phyloP scores from a whole-genome alignment of 805 yeast genomes.

The Brettanomyces anomalus region DNA sequence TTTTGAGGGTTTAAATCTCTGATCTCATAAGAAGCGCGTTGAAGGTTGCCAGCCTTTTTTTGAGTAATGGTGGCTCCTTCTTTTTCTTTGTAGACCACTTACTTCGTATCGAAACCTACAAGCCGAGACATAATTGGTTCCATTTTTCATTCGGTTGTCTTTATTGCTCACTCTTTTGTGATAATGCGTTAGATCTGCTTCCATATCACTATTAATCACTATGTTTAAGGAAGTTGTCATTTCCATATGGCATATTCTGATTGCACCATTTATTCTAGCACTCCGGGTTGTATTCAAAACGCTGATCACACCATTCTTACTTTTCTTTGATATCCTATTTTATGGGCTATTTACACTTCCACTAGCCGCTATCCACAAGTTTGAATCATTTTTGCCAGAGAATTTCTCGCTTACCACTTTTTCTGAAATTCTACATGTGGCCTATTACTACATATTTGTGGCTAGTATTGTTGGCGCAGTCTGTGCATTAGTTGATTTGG shows the following conservation, averaged over 20 bases:
- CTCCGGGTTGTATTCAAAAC: constrained; percentile 1
- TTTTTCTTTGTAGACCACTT: too few species aligned
- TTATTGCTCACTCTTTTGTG: too few species aligned
- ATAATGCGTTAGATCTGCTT: background rate
- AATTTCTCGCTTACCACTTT: background rate
- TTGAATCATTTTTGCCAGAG: background rate
- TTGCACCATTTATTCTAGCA: background rate
- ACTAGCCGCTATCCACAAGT: background rate
- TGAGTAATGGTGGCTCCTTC: too few species aligned
- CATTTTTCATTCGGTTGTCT: too few species aligned
- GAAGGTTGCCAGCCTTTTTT: too few species aligned
- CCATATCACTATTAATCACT: constrained; percentile 1
- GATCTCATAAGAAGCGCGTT: too few species aligned
- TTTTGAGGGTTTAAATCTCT: too few species aligned
- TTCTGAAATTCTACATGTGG: constrained; percentile 7
- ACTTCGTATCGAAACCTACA: too few species aligned
- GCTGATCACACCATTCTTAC: constrained; percentile 5
- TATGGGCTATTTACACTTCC: constrained; percentile 5
- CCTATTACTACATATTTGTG: constrained; percentile 16
- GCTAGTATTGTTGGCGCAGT: constrained; percentile 16
- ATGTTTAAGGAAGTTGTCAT: background rate
- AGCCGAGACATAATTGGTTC: too few species aligned
- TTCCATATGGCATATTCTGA: background rate
- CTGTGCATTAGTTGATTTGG: constrained; percentile 14
- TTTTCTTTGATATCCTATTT: constrained; percentile 3